A percentile compares a stretch with the other conserved stretches of the same genome.
Evolutionary conservation across 148 eudicot species (phyloP).

Genomic region (Nepenthes gracilis): DNA sequence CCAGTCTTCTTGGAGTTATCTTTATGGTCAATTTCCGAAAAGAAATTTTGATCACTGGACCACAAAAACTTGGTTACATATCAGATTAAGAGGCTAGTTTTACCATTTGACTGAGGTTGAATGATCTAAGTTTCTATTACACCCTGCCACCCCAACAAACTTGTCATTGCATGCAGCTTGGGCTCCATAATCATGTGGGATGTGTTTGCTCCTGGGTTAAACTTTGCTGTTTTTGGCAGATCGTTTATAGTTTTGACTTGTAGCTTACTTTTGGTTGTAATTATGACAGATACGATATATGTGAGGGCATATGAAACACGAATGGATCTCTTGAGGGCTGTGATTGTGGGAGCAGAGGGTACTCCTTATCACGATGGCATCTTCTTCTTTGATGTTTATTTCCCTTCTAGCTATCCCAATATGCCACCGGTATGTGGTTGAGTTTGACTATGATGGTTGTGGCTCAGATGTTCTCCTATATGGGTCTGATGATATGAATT

Average conservation of each 20-base stretch:
- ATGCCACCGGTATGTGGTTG: slow-evolving; percentile 59
- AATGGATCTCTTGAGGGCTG: slow-evolving; percentile 85
- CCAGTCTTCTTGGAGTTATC: background rate
- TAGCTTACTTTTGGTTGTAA: slow-evolving; percentile 1
- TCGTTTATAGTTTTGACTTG: too few relatives aligned
- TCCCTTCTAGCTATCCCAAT: slow-evolving; percentile 45
- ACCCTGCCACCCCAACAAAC: too few relatives aligned
- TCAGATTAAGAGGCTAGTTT: too few relatives aligned
- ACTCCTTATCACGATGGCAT: slow-evolving; percentile 94
- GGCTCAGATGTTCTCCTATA: background rate
- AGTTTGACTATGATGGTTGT: slow-evolving; percentile 2
- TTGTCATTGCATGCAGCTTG: too few relatives aligned
- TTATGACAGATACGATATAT: slow-evolving; percentile 46
- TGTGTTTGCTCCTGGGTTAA: too few relatives aligned
- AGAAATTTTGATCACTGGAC: background rate
- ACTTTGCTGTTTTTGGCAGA: too few relatives aligned
- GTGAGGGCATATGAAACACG: slow-evolving; percentile 78
- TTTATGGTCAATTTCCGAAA: background rate
- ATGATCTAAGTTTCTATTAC: too few relatives aligned
- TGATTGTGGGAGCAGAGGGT: slow-evolving; percentile 77
- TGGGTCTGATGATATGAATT: slow-evolving; percentile 4
- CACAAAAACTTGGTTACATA: too few relatives aligned
- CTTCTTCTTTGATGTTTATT: slow-evolving; percentile 72
- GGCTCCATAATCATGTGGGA: too few relatives aligned
- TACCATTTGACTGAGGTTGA: too few relatives aligned